Percentiles rank a stretch among this genome's conserved stretches.
Conservation (phyloP, 139 green algal genomes). For the Chlamydomonas incerta region DNA sequence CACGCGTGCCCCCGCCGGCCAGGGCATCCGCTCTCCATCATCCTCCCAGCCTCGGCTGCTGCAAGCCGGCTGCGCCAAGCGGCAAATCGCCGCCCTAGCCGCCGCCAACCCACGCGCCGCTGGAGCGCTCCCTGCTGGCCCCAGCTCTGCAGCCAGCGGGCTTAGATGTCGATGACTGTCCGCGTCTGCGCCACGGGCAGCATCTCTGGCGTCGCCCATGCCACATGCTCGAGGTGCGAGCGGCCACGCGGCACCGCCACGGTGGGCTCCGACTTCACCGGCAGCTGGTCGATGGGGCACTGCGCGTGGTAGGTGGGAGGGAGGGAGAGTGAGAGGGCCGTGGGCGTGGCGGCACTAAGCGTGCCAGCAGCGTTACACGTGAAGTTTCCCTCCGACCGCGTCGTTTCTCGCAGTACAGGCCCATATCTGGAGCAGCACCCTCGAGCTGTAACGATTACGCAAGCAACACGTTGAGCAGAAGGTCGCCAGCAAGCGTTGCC, state of each 20-base stretch:
- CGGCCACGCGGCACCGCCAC: not conserved
- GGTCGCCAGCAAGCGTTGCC: too few relatives aligned
- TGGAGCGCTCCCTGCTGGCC: too few relatives aligned
- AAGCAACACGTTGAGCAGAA: too few relatives aligned
- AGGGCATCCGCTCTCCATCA: too few relatives aligned
- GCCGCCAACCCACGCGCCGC: too few relatives aligned
- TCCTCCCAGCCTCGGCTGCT: too few relatives aligned
- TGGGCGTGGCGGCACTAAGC: not conserved
- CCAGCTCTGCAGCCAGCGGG: too few relatives aligned
- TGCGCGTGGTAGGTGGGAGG: not conserved
- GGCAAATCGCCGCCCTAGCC: too few relatives aligned
- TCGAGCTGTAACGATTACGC: too few relatives aligned
- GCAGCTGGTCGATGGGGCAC: constrained; percentile 31
- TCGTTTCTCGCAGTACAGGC: not conserved
- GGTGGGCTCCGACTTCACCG: constrained; percentile 15
- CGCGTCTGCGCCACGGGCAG: not conserved
- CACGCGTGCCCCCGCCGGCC: too few relatives aligned
- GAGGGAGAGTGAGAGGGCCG: not conserved
- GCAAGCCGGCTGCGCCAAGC: too few relatives aligned
- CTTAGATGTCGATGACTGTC: constrained; percentile 28
- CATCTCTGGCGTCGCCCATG: not conserved
- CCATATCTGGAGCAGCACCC: not conserved
- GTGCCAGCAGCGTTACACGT: not conserved
- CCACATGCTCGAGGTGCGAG: not conserved
- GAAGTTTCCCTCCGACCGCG: too few relatives aligned